Evolutionary conservation across 1,284 basidiomycete genomes (phyloP).

Genomic region (Quambalaria eucalypti): DNA sequence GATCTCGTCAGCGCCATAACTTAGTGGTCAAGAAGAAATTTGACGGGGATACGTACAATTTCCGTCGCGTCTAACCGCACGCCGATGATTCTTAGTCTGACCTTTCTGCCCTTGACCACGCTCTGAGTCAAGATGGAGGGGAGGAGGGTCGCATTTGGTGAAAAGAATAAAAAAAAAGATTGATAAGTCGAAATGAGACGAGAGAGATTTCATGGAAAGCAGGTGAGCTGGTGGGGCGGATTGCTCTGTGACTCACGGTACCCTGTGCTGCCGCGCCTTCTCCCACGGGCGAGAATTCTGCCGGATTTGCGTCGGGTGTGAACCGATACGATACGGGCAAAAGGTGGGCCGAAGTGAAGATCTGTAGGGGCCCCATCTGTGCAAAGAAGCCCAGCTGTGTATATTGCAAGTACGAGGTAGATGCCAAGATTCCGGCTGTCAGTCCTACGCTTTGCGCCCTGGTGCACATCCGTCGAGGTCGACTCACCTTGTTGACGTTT

Average conservation of each 20-base stretch:
- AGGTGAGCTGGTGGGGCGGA: not conserved
- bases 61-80: slow-evolving; percentile 94
- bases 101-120: slow-evolving; percentile 74
- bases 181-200: not conserved
- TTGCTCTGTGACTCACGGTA: slow-evolving; percentile 1
- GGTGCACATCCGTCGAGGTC: no score
- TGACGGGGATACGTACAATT: slow-evolving; percentile 56
- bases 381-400: slow-evolving; percentile 97
- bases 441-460: no score
- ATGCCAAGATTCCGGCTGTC: not conserved
- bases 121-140: no score
- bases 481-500: slow-evolving; percentile 82
- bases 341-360: slow-evolving; percentile 73
- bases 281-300: slow-evolving; percentile 23
- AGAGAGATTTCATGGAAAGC: not conserved
- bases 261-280: slow-evolving; percentile 14
- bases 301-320: slow-evolving; percentile 43
- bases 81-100: slow-evolving; percentile 90
- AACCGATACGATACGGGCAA: slow-evolving; percentile 54
- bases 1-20: not conserved
- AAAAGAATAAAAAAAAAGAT: not conserved
- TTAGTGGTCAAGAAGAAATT: no score
- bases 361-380: slow-evolving; percentile 68
- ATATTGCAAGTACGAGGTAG: no score
- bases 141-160: not conserved